Conservation (phyloP, 1,284 basidiomycete species). For the Leccinum proliferum region DNA sequence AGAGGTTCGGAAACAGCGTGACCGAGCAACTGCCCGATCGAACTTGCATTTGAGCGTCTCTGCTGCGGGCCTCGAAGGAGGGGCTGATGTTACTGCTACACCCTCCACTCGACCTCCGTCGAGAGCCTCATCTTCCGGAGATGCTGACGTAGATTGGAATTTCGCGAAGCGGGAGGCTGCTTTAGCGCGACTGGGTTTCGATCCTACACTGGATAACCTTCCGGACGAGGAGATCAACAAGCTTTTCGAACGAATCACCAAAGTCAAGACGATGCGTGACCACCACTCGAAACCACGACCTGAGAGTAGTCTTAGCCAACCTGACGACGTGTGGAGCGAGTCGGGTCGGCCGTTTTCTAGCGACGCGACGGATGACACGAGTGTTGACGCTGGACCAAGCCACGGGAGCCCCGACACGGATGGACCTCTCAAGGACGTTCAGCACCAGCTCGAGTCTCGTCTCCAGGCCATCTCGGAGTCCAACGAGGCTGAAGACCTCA, state of each 20-base stretch:
- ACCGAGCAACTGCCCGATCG: conserved; percentile 68
- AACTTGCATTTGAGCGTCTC: conserved; percentile 60
- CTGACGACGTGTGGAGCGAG: conserved; percentile 85
- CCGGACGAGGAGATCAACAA: conserved; percentile 93
- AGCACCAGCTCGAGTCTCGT: conserved; percentile 67
- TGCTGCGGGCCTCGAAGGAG: conserved; percentile 57
- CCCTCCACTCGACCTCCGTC: conserved; percentile 65
- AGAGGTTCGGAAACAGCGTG: conserved; percentile 86
- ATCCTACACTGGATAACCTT: conserved; percentile 84
- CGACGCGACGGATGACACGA: conserved; percentile 78
- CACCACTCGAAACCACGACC: conserved; percentile 67
- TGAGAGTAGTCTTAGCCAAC: conserved; percentile 79
- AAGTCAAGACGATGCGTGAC: conserved; percentile 86
- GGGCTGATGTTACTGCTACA: conserved; percentile 36
- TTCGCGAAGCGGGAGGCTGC: conserved; percentile 92
- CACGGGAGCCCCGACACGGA: conserved; percentile 66
- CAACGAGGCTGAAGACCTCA: conserved; percentile 76
- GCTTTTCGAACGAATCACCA: conserved; percentile 88
- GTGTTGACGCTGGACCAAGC: conserved; percentile 60
- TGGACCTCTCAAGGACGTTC: conserved; percentile 59
- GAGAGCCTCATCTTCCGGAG: conserved; percentile 59
- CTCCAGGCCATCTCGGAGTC: conserved; percentile 70
- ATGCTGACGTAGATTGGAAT: conserved; percentile 86
- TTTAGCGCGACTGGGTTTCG: conserved; percentile 74
- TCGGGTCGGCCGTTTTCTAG: conserved; percentile 67